Conservation (phyloP, 2,329 filamentous ascomycete species). For the Nannizzia gypsea region DNA sequence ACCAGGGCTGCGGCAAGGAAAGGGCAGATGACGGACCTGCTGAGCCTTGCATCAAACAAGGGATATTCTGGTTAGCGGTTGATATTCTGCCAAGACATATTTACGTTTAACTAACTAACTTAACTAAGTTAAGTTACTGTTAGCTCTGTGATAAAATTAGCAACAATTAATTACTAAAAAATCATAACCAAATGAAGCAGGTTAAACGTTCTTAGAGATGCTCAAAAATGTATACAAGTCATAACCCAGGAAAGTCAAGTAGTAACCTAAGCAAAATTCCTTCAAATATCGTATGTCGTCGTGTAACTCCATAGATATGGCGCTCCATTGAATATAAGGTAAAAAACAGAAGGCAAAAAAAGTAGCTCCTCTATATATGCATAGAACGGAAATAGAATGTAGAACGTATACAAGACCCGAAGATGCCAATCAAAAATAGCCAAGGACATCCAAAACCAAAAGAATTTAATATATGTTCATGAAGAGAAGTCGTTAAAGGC, state of each 20-base stretch:
- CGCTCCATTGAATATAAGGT: background rate
- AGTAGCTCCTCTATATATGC: conserved; percentile 3
- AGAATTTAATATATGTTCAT: conserved; percentile 4
- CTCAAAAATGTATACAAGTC: background rate
- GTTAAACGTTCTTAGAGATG: background rate
- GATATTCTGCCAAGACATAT: background rate
- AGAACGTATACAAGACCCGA: background rate
- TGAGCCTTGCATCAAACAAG: background rate
- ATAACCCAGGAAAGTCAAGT: background rate
- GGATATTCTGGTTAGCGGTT: background rate
- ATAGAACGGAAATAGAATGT: background rate
- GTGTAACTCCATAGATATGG: background rate
- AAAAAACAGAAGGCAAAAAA: background rate
- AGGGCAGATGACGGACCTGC: background rate
- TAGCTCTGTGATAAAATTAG: background rate
- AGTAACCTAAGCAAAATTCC: background rate
- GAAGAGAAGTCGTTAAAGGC: conserved; percentile 5
- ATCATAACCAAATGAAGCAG: background rate
- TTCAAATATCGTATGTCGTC: background rate
- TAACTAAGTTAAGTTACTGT: no score
- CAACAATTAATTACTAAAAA: background rate
- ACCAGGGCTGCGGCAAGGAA: background rate
- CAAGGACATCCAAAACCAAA: background rate
- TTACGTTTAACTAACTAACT: background rate
- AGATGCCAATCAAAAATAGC: background rate